These are phyloP conservation scores for Coniochaeta sp. DNA, from an alignment of 2,329 filamentous ascomycete genomes.

Conservation along the genomic window DNA sequence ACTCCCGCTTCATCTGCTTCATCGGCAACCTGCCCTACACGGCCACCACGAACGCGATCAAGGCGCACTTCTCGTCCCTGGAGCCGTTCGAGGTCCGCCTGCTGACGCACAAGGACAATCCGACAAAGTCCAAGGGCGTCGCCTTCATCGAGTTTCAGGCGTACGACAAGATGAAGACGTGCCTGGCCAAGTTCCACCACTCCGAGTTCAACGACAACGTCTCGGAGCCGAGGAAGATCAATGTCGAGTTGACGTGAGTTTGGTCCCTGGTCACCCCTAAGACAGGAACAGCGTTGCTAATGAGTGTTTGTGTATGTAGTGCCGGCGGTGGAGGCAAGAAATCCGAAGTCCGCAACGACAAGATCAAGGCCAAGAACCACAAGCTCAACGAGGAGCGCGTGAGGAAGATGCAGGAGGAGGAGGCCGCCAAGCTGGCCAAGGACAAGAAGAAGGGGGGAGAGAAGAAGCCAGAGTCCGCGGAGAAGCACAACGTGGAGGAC, in stretches of 20 bases:
- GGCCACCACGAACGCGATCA: conserved; percentile 63
- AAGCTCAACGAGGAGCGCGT: conserved; percentile 65
- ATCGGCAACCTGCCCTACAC: conserved; percentile 82
- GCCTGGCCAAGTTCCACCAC: conserved; percentile 86
- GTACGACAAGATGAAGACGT: conserved; percentile 88
- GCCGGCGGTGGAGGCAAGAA: conserved; percentile 80
- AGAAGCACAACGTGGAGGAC: conserved; percentile 18
- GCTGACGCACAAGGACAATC: conserved; percentile 51
- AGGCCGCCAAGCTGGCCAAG: conserved; percentile 27
- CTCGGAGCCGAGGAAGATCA: conserved; percentile 64
- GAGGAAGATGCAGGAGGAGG: conserved; percentile 36
- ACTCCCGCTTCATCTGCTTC: conserved; percentile 66
- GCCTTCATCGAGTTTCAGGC: conserved; percentile 86
- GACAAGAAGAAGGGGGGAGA: conserved; percentile 29
- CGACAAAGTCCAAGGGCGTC: conserved; percentile 38
- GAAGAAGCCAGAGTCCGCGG: conserved; percentile 16
- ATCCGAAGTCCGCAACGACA: conserved; percentile 57
- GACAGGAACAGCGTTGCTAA: neutral
- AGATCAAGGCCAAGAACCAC: conserved; percentile 79
- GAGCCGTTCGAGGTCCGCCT: conserved; percentile 65
- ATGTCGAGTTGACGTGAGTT: conserved; percentile 81
- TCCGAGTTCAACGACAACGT: conserved; percentile 58
- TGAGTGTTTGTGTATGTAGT: conserved; percentile 30
- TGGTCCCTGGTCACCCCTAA: conserved; percentile 3
- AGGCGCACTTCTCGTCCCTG: conserved; percentile 71